Evolutionary conservation across 306 rosid genomes (phyloP).

Genomic region (Herpetospermum pedunculosum): DNA sequence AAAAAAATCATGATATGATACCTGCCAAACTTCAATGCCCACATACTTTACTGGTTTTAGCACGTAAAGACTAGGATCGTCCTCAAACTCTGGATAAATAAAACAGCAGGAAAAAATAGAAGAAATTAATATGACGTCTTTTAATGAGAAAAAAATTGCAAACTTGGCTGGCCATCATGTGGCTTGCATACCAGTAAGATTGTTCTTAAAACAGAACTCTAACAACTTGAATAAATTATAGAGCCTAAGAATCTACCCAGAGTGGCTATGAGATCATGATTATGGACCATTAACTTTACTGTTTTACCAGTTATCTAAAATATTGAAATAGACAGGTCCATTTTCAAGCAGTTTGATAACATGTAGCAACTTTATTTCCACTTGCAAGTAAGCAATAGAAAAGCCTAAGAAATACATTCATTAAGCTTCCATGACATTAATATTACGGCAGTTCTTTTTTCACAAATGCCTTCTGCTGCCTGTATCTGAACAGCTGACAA

Average conservation of each 20-base stretch:
- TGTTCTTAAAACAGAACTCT: neutral
- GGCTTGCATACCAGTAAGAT: neutral
- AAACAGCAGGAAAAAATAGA: neutral
- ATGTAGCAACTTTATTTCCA: neutral
- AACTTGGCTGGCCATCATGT: neutral
- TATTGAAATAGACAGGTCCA: neutral
- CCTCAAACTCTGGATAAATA: slow-evolving; percentile 68
- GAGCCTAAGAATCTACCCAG: neutral
- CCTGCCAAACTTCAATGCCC: slow-evolving; percentile 99
- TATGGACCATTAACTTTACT: neutral
- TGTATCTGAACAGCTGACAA: neutral
- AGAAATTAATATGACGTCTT: neutral
- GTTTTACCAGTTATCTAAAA: neutral
- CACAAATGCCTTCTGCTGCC: neutral
- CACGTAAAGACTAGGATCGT: slow-evolving; percentile 81
- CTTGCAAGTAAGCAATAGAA: neutral
- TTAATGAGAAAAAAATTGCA: neutral
- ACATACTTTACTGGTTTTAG: slow-evolving; percentile 82
- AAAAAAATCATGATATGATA: slow-evolving; percentile 13
- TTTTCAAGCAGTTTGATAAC: neutral
- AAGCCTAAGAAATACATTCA: neutral
- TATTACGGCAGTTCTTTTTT: neutral
- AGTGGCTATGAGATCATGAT: neutral
- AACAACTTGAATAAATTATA: neutral
- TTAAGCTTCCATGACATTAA: neutral